Evolutionary conservation across 148 eudicot genomes (phyloP).

Genomic region (Pouteria glomerata): DNA sequence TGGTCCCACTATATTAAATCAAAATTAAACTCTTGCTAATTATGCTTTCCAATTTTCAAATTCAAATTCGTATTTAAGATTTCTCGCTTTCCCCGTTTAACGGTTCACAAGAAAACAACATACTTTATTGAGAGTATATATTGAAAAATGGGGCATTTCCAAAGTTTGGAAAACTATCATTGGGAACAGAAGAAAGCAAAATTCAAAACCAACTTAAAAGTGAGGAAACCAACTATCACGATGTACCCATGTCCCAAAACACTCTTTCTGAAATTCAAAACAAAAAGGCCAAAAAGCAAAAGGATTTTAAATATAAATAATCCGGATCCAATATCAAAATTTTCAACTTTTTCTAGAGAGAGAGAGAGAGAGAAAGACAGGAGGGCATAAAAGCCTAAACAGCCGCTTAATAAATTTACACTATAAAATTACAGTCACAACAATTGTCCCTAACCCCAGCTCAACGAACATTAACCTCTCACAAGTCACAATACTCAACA

Average conservation of each 20-base stretch:
- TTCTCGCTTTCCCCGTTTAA: no score
- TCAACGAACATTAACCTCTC: background rate
- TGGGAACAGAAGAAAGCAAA: background rate
- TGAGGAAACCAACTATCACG: no score
- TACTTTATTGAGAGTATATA: background rate
- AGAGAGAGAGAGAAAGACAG: background rate
- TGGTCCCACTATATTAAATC: no score
- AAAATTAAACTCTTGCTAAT: no score
- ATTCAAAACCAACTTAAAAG: no score
- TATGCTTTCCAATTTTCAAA: no score
- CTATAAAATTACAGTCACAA: conserved; percentile 13
- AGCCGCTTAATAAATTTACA: conserved; percentile 13
- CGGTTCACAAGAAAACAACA: background rate
- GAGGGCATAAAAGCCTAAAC: conserved; percentile 2
- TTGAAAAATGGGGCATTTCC: background rate
- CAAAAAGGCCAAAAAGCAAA: conserved; percentile 4
- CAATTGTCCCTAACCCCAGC: background rate
- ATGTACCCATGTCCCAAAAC: no score
- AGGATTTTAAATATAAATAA: conserved; percentile 10
- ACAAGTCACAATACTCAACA: background rate
- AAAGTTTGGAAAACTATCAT: background rate
- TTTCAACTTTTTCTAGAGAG: background rate
- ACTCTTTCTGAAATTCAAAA: no score
- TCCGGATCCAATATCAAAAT: background rate
- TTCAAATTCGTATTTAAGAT: background rate